Evolutionary conservation across 495 filamentous ascomycete genomes (phyloP).

Genomic region (Hyaloscypha hepaticicola): DNA sequence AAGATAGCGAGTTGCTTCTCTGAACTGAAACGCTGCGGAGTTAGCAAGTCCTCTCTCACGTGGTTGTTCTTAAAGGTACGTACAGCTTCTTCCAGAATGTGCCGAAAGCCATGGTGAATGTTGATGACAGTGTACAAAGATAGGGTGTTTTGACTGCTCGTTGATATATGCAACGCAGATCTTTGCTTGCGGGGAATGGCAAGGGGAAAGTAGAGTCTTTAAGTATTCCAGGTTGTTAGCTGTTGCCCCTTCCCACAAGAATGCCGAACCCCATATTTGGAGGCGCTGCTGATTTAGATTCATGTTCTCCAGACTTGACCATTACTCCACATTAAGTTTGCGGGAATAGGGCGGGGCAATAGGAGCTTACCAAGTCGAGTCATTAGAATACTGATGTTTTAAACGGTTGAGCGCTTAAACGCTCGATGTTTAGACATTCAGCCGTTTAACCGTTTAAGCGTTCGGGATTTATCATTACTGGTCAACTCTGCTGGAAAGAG

Average conservation of each 20-base stretch:
- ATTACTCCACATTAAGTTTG: background rate
- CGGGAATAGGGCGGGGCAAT: background rate
- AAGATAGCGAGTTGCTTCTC: background rate
- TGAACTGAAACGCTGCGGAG: background rate
- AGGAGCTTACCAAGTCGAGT: background rate
- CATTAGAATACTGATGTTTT: background rate
- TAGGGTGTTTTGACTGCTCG: background rate
- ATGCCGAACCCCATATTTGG: background rate
- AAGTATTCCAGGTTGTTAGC: background rate
- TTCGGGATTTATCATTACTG: background rate
- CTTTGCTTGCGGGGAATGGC: background rate
- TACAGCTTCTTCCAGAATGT: background rate
- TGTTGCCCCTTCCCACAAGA: background rate
- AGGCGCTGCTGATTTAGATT: background rate
- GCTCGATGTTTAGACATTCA: background rate
- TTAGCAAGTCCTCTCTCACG: background rate
- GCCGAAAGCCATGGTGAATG: background rate
- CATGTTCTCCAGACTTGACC: background rate
- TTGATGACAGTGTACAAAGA: background rate
- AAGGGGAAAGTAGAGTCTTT: background rate
- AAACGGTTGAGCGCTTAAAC: background rate
- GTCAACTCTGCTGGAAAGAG: background rate
- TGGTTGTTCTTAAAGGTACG: background rate
- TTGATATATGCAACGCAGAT: background rate
- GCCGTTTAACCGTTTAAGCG: background rate